Base-by-base conservation (phyloP, 331 rosid genomes). In the Quercus phellos region DNA sequence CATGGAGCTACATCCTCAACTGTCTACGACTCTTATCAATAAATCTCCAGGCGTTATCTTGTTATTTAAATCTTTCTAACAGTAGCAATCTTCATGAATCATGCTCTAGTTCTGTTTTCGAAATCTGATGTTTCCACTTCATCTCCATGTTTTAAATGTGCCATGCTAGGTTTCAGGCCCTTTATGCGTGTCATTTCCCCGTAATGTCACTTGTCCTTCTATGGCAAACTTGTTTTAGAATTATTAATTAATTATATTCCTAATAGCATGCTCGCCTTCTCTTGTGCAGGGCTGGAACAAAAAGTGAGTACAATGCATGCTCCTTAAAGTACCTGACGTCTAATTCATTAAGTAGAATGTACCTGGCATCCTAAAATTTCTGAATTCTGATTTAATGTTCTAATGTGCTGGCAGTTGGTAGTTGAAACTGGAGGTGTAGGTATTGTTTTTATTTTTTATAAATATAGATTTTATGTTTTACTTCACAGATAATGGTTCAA, bases 221-320 rank as follows among this genome's bases (percentile, higher is more conserved):
- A 38, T 38, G 46, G 46, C 1, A 3, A 38, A 8, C 46, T 38
- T 38, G 46, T 38, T 38, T 38, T 38, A 38, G 46, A 38, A 38
- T 38, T 38, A 38, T 38, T 38, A 38, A 8, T 38, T 38, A 8
- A 38, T 38, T 19, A 5, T 13, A n/a, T 50, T 71, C 34, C 74
- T 74, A 56, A 73, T 58, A 34, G 14, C 30, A 11, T 75, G 16
- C 24, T 69, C 8, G 2, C 58, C 69, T 71, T 71, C 29, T 77
- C 27, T 60, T 3, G 74, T 87, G 84, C 92, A 90, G 98, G 96
- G 98, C 35, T 92, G 98, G 98, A 92, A 79, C 85, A 92, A 88
- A 81, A 88, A 80, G 98, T 91, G 79, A 80, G 87, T 64, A 53
- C 17, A 12, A 51, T 12, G 32, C 74, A 51, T 12, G 32, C 74